Evolutionary conservation across 495 filamentous ascomycete species (phyloP).

Genomic region (Penicillium paradoxum): DNA sequence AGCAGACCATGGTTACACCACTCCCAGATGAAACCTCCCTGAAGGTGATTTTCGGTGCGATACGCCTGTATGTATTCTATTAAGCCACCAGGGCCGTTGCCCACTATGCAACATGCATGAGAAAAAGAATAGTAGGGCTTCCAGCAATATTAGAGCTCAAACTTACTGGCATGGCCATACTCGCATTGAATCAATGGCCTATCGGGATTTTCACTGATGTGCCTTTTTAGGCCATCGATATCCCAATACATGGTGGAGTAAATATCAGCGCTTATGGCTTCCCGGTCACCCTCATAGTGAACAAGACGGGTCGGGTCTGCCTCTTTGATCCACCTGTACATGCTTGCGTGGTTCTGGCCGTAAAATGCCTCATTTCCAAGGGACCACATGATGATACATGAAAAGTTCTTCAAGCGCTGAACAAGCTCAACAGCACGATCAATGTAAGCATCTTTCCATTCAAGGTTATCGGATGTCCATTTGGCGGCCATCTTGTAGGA

Average conservation of each 20-base stretch:
- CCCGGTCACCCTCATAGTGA: conserved; percentile 61
- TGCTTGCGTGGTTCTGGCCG: conserved; percentile 57
- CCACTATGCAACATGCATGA: conserved; percentile 54
- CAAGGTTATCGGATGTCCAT: conserved; percentile 57
- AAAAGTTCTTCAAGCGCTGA: conserved; percentile 58
- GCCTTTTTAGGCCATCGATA: conserved; percentile 28
- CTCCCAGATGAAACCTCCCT: conserved; percentile 70
- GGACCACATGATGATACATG: conserved; percentile 64
- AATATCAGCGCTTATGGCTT: conserved; percentile 57
- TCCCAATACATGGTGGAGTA: conserved; percentile 62
- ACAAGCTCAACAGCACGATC: conserved; percentile 61
- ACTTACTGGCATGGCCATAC: conserved; percentile 31
- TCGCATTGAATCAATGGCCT: conserved; percentile 62
- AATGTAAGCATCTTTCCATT: conserved; percentile 59
- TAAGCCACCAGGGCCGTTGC: conserved; percentile 62
- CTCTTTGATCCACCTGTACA: conserved; percentile 58
- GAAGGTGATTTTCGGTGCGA: conserved; percentile 49
- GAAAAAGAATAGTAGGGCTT: conserved; percentile 29
- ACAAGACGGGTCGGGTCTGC: conserved; percentile 54
- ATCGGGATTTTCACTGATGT: conserved; percentile 25
- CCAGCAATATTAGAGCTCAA: too few relatives aligned
- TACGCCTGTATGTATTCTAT: conserved; percentile 62
- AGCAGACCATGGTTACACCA: conserved; percentile 67
- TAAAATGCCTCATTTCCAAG: conserved; percentile 67
- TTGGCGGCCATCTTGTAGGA: conserved; percentile 46